phyloP scores from a whole-genome alignment of 129 eudicot genomes.

The Lonicera japonica region DNA sequence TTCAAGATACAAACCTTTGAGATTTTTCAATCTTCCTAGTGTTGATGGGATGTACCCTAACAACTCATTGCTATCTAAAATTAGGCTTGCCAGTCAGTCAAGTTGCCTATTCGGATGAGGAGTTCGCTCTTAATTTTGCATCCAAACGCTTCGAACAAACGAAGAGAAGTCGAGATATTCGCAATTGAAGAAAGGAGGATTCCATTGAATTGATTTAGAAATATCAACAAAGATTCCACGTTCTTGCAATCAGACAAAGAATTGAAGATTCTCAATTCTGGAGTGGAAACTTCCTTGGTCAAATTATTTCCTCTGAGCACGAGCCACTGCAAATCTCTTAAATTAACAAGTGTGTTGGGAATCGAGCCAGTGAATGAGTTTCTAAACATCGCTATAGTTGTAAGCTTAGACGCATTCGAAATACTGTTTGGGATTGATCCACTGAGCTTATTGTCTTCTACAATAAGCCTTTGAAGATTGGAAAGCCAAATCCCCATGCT shows the following conservation, averaged over 20 bases:
- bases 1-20: no score
- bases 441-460: not conserved
- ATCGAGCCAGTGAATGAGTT: slow-evolving; percentile 14
- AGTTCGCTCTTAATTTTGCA: slow-evolving; percentile 1
- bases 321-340: no score
- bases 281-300: no score
- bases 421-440: slow-evolving; percentile 14
- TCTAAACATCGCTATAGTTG: not conserved
- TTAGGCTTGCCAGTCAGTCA: not conserved
- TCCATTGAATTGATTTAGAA: not conserved
- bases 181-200: slow-evolving; percentile 3
- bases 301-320: no score
- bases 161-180: slow-evolving; percentile 7
- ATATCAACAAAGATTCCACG: not conserved
- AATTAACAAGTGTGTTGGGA: no score
- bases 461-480: not conserved
- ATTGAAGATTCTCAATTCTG: not conserved
- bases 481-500: slow-evolving; percentile 12
- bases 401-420: slow-evolving; percentile 9
- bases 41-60: no score
- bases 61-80: no score
- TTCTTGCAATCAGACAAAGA: slow-evolving; percentile 4
- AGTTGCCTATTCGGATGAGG: not conserved
- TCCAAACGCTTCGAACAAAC: no score
- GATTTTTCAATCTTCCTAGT: no score